These are phyloP conservation scores for Hansfordia pulvinata DNA, from an alignment of 2,329 filamentous ascomycete species.

Conservation along the genomic window DNA sequence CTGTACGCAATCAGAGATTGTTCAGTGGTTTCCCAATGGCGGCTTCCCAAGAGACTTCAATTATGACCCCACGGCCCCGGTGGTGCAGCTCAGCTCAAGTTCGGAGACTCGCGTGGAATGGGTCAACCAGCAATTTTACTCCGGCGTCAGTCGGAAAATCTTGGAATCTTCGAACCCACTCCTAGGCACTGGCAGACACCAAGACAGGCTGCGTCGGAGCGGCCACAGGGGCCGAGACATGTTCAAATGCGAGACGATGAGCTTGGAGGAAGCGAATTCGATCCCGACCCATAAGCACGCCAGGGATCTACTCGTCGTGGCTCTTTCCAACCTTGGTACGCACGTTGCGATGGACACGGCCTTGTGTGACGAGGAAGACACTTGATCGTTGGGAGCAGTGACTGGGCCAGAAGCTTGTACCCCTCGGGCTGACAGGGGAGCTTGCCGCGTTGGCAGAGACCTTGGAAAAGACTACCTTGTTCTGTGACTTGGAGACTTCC, in stretches of 20 bases:
- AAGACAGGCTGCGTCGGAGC: background rate
- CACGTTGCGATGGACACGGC: too few relatives aligned
- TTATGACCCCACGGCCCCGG: too few relatives aligned
- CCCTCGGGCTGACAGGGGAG: too few relatives aligned
- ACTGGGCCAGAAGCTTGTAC: too few relatives aligned
- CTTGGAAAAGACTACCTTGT: too few relatives aligned
- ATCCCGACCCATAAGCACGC: slow-evolving; percentile 24
- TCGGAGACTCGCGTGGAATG: background rate
- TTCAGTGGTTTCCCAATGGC: background rate
- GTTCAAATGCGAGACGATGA: slow-evolving; percentile 16
- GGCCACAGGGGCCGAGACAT: slow-evolving; percentile 4
- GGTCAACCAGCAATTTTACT: background rate
- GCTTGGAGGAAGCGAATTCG: slow-evolving; percentile 22
- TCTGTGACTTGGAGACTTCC: too few relatives aligned
- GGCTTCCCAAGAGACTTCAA: too few relatives aligned
- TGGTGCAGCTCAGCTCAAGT: background rate
- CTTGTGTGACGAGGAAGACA: too few relatives aligned
- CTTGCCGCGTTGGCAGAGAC: too few relatives aligned
- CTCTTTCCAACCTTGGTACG: too few relatives aligned
- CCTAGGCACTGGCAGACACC: background rate
- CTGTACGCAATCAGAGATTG: slow-evolving; percentile 1
- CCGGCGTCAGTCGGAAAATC: too few relatives aligned
- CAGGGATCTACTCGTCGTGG: slow-evolving; percentile 27
- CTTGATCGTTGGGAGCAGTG: too few relatives aligned
- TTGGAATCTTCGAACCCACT: background rate